These are phyloP conservation scores for Telfairia occidentalis DNA, from an alignment of 331 rosid species.

Conservation along the genomic window DNA sequence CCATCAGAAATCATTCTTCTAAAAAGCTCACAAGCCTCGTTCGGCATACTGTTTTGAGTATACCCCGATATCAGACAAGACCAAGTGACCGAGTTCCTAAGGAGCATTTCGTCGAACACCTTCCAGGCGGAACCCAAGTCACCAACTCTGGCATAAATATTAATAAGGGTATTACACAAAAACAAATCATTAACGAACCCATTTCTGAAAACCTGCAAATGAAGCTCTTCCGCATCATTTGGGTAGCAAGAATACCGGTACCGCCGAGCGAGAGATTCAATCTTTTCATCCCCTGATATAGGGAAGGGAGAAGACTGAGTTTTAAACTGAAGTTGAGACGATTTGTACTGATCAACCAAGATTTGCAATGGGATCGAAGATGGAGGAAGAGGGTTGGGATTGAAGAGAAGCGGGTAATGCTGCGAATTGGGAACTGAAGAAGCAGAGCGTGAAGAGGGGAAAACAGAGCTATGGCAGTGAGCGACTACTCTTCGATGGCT, in stretches of 20 bases:
- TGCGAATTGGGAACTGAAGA: slow-evolving; percentile 14
- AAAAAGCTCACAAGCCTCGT: slow-evolving; percentile 53
- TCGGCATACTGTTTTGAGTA: slow-evolving; percentile 39
- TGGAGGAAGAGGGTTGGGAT: slow-evolving; percentile 14
- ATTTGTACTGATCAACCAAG: slow-evolving; percentile 17
- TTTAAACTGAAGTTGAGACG: slow-evolving; percentile 20
- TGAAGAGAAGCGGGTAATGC: slow-evolving; percentile 12
- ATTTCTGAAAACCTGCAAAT: slow-evolving; percentile 43
- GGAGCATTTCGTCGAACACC: slow-evolving; percentile 65
- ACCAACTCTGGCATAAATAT: slow-evolving; percentile 38
- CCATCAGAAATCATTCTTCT: slow-evolving; percentile 38
- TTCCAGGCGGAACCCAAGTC: slow-evolving; percentile 40
- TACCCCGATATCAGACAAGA: slow-evolving; percentile 71
- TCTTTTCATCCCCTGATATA: slow-evolving; percentile 20
- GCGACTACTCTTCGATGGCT: slow-evolving; percentile 20
- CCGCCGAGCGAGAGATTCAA: slow-evolving; percentile 24
- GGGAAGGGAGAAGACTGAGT: not conserved
- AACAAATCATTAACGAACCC: slow-evolving; percentile 54
- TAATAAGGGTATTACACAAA: slow-evolving; percentile 59
- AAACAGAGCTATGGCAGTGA: slow-evolving; percentile 21
- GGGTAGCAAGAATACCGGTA: slow-evolving; percentile 31
- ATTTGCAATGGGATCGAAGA: slow-evolving; percentile 15
- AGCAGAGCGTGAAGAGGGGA: slow-evolving; percentile 14
- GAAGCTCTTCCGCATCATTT: slow-evolving; percentile 49
- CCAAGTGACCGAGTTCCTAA: slow-evolving; percentile 66